Percentiles rank a stretch among this genome's conserved stretches.
Evolutionary conservation across 78 protist species (phyloP).

Genomic region (Speleostelium caveatum): DNA sequence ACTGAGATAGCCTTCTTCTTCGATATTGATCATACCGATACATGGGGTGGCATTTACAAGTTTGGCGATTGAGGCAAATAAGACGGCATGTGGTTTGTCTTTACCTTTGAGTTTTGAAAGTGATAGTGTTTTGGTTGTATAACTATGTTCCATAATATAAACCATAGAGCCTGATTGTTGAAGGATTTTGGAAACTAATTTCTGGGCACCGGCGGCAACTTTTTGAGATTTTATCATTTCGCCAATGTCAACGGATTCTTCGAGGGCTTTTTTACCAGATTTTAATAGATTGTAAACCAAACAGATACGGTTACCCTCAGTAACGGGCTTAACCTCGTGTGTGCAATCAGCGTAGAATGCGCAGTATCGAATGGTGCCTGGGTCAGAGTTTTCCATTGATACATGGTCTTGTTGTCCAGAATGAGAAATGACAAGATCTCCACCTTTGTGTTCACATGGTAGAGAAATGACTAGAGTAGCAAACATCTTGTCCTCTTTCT

Average conservation of each 20-base stretch:
- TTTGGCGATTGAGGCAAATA: neutral
- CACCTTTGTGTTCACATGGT: constrained; percentile 29
- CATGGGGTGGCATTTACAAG: neutral
- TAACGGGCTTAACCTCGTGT: constrained; percentile 26
- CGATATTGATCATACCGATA: neutral
- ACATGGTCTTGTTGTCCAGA: neutral
- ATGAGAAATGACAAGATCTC: constrained; percentile 11
- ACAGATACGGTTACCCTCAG: constrained; percentile 18
- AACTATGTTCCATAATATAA: neutral
- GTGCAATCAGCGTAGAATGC: constrained; percentile 37
- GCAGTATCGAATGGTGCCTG: neutral
- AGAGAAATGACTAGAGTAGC: constrained; percentile 22
- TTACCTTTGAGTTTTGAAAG: neutral
- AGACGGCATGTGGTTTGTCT: neutral
- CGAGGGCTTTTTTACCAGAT: neutral
- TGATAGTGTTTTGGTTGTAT: neutral
- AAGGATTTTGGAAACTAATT: neutral
- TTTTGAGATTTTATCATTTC: neutral
- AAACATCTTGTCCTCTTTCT: neutral
- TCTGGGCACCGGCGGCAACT: neutral
- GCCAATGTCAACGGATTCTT: neutral
- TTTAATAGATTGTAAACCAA: neutral
- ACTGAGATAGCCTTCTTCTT: neutral
- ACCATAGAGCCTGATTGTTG: neutral
- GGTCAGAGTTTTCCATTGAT: neutral